A percentile compares a stretch with the other conserved stretches of the same genome.
phyloP scores from a whole-genome alignment of 768 basidiomycete genomes.

The Suillus discolor region DNA sequence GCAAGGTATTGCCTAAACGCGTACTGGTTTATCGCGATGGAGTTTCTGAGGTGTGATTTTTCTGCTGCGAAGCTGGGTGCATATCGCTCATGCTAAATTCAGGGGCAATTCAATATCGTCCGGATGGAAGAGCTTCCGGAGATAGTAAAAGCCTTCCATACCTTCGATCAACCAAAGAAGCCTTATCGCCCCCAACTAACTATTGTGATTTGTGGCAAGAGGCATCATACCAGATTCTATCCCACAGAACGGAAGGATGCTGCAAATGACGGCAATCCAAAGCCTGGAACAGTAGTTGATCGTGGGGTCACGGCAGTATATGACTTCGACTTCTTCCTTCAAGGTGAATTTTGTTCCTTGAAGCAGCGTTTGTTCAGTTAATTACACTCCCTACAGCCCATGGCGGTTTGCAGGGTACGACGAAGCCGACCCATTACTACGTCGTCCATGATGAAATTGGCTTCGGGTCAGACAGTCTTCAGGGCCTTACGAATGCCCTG shows the following conservation, averaged over 20 bases:
- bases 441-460: conserved; percentile 56
- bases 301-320: conserved; percentile 56
- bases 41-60: conserved; percentile 65
- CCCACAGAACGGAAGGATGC: conserved; percentile 46
- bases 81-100: conserved; percentile 15
- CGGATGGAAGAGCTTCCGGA: conserved; percentile 44
- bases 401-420: conserved; percentile 49
- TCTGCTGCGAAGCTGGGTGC: background rate
- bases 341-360: conserved; percentile 34
- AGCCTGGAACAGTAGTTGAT: conserved; percentile 57
- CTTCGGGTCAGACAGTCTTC: conserved; percentile 51
- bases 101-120: conserved; percentile 54
- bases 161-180: conserved; percentile 37
- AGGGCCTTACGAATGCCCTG: conserved; percentile 55
- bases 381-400: conserved; percentile 30
- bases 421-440: conserved; percentile 57
- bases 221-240: conserved; percentile 60
- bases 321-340: conserved; percentile 58
- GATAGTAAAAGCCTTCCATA: conserved; percentile 44
- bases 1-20: conserved; percentile 42
- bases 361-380: conserved; percentile 6
- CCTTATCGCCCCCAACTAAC: conserved; percentile 50
- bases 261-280: conserved; percentile 51
- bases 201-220: conserved; percentile 58
- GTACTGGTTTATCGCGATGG: conserved; percentile 70